Percentiles rank a stretch among this genome's conserved stretches.
Evolutionary conservation across 768 basidiomycete species (phyloP).

Genomic region (Wakefieldia striispora): DNA sequence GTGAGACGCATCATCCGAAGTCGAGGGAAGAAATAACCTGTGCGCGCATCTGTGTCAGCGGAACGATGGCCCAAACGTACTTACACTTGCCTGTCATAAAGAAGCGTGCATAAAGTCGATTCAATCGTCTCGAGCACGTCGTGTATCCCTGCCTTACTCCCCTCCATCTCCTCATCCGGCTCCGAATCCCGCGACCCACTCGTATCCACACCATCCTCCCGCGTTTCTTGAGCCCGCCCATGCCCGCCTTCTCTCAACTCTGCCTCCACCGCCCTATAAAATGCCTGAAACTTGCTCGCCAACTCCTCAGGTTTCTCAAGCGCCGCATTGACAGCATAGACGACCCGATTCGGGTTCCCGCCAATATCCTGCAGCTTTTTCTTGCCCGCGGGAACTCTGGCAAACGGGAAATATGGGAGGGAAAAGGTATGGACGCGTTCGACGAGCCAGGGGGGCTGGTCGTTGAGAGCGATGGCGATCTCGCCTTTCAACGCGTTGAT

Average conservation of each 20-base stretch:
- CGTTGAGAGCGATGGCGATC: slow-evolving; percentile 46
- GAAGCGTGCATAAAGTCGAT: slow-evolving; percentile 60
- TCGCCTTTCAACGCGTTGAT: slow-evolving; percentile 54
- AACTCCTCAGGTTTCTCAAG: slow-evolving; percentile 51
- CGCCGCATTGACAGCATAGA: slow-evolving; percentile 41
- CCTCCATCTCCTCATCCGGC: slow-evolving; percentile 19
- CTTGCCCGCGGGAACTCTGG: slow-evolving; percentile 35
- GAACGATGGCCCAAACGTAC: neutral
- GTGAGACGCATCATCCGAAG: slow-evolving; percentile 77
- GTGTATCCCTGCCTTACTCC: slow-evolving; percentile 46
- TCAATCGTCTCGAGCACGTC: slow-evolving; percentile 76
- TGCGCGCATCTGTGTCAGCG: neutral
- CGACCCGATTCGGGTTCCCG: slow-evolving; percentile 17
- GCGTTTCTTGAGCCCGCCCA: slow-evolving; percentile 3
- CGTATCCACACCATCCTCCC: slow-evolving; percentile 5
- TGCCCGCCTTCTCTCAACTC: slow-evolving; percentile 44
- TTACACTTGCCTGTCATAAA: slow-evolving; percentile 74
- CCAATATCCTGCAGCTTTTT: slow-evolving; percentile 33
- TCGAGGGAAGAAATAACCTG: slow-evolving; percentile 77
- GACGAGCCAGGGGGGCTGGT: slow-evolving; percentile 54
- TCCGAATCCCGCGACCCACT: slow-evolving; percentile 17
- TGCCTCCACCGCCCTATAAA: slow-evolving; percentile 65
- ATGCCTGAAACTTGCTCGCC: slow-evolving; percentile 60
- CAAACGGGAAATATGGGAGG: slow-evolving; percentile 55
- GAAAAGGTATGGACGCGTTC: slow-evolving; percentile 60